These are phyloP conservation scores for Cystofilobasidium ferigula DNA, from an alignment of 768 basidiomycete species.

Conservation along the genomic window DNA sequence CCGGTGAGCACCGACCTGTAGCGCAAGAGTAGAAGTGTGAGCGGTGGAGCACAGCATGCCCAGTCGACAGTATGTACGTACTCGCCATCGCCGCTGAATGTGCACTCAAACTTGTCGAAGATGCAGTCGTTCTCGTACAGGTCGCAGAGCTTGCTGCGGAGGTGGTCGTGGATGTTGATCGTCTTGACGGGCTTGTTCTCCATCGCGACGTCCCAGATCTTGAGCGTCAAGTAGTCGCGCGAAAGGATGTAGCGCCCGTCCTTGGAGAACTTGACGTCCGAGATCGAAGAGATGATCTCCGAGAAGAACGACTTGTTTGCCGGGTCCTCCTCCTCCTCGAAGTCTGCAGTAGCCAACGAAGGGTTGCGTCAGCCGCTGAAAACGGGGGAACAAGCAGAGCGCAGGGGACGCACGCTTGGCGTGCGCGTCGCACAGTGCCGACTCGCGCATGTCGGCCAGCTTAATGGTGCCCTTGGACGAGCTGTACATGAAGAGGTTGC, in stretches of 20 bases:
- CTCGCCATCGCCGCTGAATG: slow-evolving; percentile 93
- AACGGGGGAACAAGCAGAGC: slow-evolving; percentile 1
- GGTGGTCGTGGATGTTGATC: slow-evolving; percentile 95
- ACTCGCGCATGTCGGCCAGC: slow-evolving; percentile 97
- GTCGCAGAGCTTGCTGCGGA: slow-evolving; percentile 94
- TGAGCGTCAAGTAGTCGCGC: slow-evolving; percentile 91
- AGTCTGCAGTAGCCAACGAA: slow-evolving; percentile 49
- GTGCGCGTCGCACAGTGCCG: slow-evolving; percentile 88
- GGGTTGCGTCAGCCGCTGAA: not conserved
- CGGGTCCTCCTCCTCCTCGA: slow-evolving; percentile 98
- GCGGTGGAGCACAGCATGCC: slow-evolving; percentile 32
- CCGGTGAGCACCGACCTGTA: slow-evolving; percentile 90
- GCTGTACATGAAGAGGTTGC: slow-evolving; percentile 99
- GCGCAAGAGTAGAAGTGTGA: not conserved
- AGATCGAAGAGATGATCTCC: slow-evolving; percentile 98
- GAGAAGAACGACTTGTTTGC: slow-evolving; percentile 97
- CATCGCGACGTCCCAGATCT: slow-evolving; percentile 99
- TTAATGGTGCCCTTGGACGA: slow-evolving; percentile 99
- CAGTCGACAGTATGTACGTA: no score
- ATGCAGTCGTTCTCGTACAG: slow-evolving; percentile 99
- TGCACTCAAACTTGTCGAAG: slow-evolving; percentile 99
- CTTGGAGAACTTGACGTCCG: slow-evolving; percentile 96
- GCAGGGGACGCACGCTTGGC: slow-evolving; percentile 75
- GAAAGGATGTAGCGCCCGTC: slow-evolving; percentile 95
- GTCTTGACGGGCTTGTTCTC: slow-evolving; percentile 91